Percentiles rank a stretch among this genome's conserved stretches.
Conservation (phyloP, 139 green algal genomes). For the Closterium sp. region DNA sequence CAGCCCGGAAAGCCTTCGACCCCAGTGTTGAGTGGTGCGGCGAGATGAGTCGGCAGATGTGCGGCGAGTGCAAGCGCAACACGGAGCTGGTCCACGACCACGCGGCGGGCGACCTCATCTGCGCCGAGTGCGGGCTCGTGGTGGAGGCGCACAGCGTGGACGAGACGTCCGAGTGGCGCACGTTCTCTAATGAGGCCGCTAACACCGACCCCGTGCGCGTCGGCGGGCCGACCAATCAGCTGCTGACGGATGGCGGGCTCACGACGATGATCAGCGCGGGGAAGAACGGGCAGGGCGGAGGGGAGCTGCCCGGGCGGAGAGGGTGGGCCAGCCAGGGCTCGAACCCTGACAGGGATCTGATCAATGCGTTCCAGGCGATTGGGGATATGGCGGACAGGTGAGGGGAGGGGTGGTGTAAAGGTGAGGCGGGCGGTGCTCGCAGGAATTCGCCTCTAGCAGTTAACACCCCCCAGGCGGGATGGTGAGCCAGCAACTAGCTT, state of each 20-base stretch:
- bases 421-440: not conserved
- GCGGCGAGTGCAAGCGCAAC: constrained; percentile 45
- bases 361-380: constrained; percentile 58
- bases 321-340: constrained; percentile 57
- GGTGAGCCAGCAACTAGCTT: not conserved
- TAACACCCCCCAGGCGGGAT: not conserved
- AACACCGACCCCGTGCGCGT: constrained; percentile 39
- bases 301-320: constrained; percentile 36
- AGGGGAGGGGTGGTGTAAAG: not conserved
- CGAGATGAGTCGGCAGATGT: constrained; percentile 32
- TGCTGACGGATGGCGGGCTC: constrained; percentile 78
- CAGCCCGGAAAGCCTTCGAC: no score
- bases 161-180: constrained; percentile 93
- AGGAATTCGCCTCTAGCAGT: no score
- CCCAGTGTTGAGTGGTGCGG: no score
- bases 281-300: not conserved
- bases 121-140: constrained; percentile 76
- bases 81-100: constrained; percentile 46
- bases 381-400: constrained; percentile 48
- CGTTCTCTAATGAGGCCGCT: constrained; percentile 78
- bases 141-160: constrained; percentile 86
- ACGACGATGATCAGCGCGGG: constrained; percentile 71
- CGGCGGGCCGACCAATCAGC: constrained; percentile 76
- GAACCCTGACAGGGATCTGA: constrained; percentile 60
- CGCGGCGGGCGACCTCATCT: constrained; percentile 48